Evolutionary conservation across 768 basidiomycete genomes (phyloP).

Genomic region (Lyophyllum shimeji): DNA sequence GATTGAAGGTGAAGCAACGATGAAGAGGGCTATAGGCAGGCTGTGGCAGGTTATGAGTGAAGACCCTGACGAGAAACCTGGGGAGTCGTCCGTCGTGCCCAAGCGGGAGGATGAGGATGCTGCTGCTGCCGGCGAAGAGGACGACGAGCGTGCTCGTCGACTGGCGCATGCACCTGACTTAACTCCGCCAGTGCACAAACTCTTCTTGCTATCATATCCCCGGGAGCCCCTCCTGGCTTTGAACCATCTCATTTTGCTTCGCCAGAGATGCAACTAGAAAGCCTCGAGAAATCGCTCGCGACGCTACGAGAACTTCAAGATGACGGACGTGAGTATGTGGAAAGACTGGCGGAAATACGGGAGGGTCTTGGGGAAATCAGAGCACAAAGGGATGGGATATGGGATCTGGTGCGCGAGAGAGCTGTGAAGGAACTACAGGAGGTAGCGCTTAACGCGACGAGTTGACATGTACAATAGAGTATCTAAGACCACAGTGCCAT

Average conservation of each 20-base stretch:
- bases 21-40: conserved; percentile 74
- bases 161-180: conserved; percentile 66
- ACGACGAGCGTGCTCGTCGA: conserved; percentile 38
- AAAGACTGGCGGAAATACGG: conserved; percentile 80
- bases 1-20: conserved; percentile 76
- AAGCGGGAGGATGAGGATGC: conserved; percentile 72
- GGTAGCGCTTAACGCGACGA: conserved; percentile 43
- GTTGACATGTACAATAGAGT: conserved; percentile 8
- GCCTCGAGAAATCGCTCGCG: conserved; percentile 72
- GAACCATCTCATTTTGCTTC: conserved; percentile 66
- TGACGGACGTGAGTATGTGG: conserved; percentile 84
- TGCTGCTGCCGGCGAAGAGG: conserved; percentile 42
- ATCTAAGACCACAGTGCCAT: no score
- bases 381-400: conserved; percentile 69
- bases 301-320: conserved; percentile 80
- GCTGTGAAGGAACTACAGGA: conserved; percentile 77
- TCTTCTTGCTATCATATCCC: conserved; percentile 58
- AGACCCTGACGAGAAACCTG: conserved; percentile 46
- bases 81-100: conserved; percentile 48
- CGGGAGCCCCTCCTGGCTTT: conserved; percentile 44
- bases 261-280: conserved; percentile 66
- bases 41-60: conserved; percentile 83
- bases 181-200: conserved; percentile 61
- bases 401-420: conserved; percentile 73
- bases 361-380: conserved; percentile 77